Evolutionary conservation across 139 green algal genomes (phyloP).

Genomic region (Chlorella sp.): DNA sequence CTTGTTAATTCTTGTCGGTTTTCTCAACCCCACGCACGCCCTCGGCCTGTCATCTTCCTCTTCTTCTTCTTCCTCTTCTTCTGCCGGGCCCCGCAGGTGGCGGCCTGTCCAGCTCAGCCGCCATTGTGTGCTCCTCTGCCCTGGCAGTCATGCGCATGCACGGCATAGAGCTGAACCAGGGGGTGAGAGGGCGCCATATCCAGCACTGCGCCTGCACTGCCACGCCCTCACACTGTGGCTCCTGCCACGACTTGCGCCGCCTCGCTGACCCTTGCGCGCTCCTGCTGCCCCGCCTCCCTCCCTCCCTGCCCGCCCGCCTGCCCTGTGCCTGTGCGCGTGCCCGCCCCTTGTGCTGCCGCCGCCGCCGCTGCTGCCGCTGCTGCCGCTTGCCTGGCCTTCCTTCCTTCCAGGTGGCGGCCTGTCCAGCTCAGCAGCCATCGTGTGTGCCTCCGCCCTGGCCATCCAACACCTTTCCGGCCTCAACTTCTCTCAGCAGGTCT

Average conservation of each 20-base stretch:
- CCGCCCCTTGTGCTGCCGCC: too few species aligned
- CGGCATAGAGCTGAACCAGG: constrained; percentile 46
- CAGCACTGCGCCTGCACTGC: not conserved
- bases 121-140: constrained; percentile 87
- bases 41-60: too few species aligned
- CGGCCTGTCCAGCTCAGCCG: constrained; percentile 89
- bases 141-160: constrained; percentile 80
- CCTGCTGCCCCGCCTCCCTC: not conserved
- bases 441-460: constrained; percentile 85
- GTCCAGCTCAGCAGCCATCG: constrained; percentile 82
- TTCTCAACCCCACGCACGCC: too few species aligned
- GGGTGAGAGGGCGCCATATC: constrained; percentile 14
- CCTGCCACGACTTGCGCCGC: not conserved
- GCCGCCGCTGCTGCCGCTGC: not conserved
- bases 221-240: not conserved
- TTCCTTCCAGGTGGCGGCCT: constrained; percentile 57
- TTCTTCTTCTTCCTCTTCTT: too few species aligned
- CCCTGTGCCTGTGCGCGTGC: not conserved
- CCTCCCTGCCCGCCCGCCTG: not conserved
- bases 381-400: not conserved
- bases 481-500: not conserved
- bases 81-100: constrained; percentile 61
- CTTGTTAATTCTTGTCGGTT: too few species aligned
- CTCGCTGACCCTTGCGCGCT: not conserved
- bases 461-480: constrained; percentile 68